Base-by-base conservation (phyloP, 768 basidiomycete species). In the Rhodotorula sphaerocarpa region DNA sequence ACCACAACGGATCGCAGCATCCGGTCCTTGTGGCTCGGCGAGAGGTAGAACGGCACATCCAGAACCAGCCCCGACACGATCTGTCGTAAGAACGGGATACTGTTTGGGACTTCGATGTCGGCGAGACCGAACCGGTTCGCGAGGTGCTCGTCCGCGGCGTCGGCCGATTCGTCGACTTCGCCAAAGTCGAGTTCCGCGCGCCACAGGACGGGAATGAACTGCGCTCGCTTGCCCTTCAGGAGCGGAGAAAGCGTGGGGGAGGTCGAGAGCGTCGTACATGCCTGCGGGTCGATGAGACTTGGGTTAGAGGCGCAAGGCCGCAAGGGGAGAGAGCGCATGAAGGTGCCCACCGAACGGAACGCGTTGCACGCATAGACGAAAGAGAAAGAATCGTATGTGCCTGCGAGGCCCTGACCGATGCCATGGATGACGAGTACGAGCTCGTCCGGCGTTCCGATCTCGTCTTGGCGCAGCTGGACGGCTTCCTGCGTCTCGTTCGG, bases 181-280 rank as follows among this genome's bases (percentile, higher is more conserved):
- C 59, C 50, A 11, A 70, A 70, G 33, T 70, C 57, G 33, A 72
- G 60, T 23, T 71, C 66, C 18, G 60, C 57, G 14, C 72, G 53
- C 72, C 72, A 72, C 14, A 59, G 59, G 34, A 72, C 61, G 7
- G 72, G 72, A 25, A 71, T 65, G 56, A 72, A 67, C 58, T 72
- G 72, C 5, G 69, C 60, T 28, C 70, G 48, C 48, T 63, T 59
- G 25, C 61, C 63, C 21, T 62, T 44, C 7, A 66, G 43, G 1
- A 72, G 44, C 3, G 67, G 62, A 2, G 60, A 56, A 43, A 71
- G 54, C 3, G 65, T 46, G 1, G 51, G 44, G 6, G 62, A 63
- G 27, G 62, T 60, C 36, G 62, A 64, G 12, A 64, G 52, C 1
- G 55, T 28, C 18, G 66, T 68, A 50, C 66, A 68, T 14, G 55